Conservation (phyloP, 1,139 yeast genomes). For the Chernovozyma sophiae-reginae region DNA sequence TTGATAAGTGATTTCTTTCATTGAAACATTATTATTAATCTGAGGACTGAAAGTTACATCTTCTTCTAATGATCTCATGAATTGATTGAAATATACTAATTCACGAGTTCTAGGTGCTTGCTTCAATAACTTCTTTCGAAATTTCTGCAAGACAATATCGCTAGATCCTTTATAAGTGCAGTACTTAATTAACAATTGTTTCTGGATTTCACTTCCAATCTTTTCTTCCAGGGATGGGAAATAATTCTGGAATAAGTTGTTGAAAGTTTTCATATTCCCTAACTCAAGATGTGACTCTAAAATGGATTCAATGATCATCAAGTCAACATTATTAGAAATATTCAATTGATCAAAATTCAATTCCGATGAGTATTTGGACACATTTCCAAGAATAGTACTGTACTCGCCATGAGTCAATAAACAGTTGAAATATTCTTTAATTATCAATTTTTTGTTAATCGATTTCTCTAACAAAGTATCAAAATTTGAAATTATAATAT, state of each 20-base stretch:
- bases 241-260: constrained; percentile 13
- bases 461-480: constrained; percentile 7
- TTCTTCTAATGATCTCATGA: constrained; percentile 16
- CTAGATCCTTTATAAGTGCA: constrained; percentile 16
- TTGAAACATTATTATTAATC: background rate
- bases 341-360: background rate
- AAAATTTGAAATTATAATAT: constrained; percentile 12
- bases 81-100: constrained; percentile 17
- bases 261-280: constrained; percentile 14
- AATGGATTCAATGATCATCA: constrained; percentile 8
- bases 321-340: background rate
- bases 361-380: background rate
- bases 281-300: constrained; percentile 15
- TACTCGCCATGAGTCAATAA: constrained; percentile 11
- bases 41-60: constrained; percentile 2
- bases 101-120: constrained; percentile 14
- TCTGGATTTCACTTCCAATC: constrained; percentile 6
- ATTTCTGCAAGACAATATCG: constrained; percentile 15
- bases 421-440: constrained; percentile 15
- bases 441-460: constrained; percentile 15
- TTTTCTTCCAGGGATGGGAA: constrained; percentile 8
- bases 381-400: background rate
- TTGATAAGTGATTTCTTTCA: constrained; percentile 8
- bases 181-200: constrained; percentile 20
- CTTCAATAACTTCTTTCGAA: constrained; percentile 11